Percentiles rank a stretch among this genome's conserved stretches.
These are phyloP conservation scores for Podila clonocystis DNA, from an alignment of 192 early-diverging fungal species.

Conservation along the genomic window DNA sequence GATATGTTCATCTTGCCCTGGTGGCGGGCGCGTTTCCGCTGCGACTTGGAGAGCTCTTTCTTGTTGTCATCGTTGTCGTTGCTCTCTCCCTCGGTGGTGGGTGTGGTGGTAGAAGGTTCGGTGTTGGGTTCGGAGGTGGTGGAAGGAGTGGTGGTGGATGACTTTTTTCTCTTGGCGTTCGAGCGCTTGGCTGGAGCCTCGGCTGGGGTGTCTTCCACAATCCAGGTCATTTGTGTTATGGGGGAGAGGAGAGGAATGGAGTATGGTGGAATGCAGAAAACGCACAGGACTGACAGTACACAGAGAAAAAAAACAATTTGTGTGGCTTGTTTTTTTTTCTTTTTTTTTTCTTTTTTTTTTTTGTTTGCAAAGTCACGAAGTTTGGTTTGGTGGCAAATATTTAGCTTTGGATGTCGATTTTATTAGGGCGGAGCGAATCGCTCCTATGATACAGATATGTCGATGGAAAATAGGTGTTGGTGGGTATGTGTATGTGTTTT, in stretches of 20 bases:
- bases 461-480: background rate
- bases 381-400: too few relatives aligned
- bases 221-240: slow-evolving; percentile 32
- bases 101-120: background rate
- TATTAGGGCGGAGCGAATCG: too few relatives aligned
- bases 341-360: background rate
- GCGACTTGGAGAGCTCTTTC: slow-evolving; percentile 44
- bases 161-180: slow-evolving; percentile 48
- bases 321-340: background rate
- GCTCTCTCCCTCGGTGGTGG: background rate
- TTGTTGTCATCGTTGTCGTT: slow-evolving; percentile 2
- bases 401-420: too few relatives aligned
- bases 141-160: background rate
- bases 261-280: background rate
- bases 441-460: too few relatives aligned
- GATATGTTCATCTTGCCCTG: slow-evolving; percentile 12
- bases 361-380: background rate
- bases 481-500: background rate
- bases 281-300: too few relatives aligned
- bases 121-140: background rate
- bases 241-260: background rate
- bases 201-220: slow-evolving; percentile 30
- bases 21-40: slow-evolving; percentile 48
- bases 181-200: slow-evolving; percentile 25
- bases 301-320: background rate